A percentile compares a stretch with the other conserved stretches of the same genome.
Evolutionary conservation across 1,284 basidiomycete genomes (phyloP).

Genomic region (Takashimella tepidaria): DNA sequence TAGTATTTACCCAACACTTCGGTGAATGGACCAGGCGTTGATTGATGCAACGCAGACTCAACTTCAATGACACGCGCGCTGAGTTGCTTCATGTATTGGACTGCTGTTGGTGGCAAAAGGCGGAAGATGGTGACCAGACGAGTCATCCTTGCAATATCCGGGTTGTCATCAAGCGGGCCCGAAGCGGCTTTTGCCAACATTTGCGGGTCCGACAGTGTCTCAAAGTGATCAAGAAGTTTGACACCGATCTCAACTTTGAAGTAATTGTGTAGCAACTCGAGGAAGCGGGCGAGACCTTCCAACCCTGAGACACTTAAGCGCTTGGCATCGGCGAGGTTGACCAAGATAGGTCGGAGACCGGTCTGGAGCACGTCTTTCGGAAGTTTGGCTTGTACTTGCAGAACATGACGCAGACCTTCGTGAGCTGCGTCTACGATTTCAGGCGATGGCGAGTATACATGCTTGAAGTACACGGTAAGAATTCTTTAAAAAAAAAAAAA

Average conservation of each 20-base stretch:
- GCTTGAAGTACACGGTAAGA: constrained; percentile 97
- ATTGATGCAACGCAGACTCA: constrained; percentile 85
- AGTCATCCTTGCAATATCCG: constrained; percentile 87
- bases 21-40: constrained; percentile 85
- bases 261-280: constrained; percentile 95
- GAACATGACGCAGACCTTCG: constrained; percentile 82
- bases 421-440: constrained; percentile 96
- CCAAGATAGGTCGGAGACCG: constrained; percentile 90
- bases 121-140: constrained; percentile 96
- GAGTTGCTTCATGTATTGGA: constrained; percentile 83
- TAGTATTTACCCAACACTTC: constrained; percentile 87
- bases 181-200: constrained; percentile 74
- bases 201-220: constrained; percentile 71
- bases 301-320: constrained; percentile 89
- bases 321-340: constrained; percentile 96
- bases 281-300: constrained; percentile 89
- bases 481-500: constrained; percentile 54
- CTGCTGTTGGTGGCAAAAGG: constrained; percentile 85
- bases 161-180: constrained; percentile 77
- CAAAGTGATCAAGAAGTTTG: constrained; percentile 94
- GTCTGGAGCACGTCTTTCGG: constrained; percentile 95
- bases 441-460: constrained; percentile 85
- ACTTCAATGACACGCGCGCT: constrained; percentile 88
- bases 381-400: constrained; percentile 83
- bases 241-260: constrained; percentile 99